phyloP scores from a whole-genome alignment of 163 green algal genomes.

The Scenedesmus sp. region DNA sequence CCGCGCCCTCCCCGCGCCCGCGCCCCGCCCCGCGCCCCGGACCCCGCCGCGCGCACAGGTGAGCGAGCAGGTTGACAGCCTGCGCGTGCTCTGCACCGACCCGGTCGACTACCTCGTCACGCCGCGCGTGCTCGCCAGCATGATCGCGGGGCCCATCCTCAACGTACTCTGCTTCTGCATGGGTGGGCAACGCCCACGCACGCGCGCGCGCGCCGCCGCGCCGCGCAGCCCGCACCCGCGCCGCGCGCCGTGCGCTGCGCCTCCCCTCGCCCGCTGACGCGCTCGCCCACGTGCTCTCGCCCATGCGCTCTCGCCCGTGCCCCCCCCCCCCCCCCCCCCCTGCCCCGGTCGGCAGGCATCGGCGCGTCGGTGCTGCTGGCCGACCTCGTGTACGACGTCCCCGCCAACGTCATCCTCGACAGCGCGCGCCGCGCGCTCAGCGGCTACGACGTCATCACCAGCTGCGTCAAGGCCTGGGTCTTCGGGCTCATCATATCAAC shows the following conservation, averaged over 20 bases:
- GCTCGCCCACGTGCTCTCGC: not conserved
- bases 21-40: too few relatives aligned
- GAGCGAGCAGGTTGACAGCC: constrained; percentile 97
- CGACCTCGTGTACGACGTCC: constrained; percentile 93
- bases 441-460: constrained; percentile 91
- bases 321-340: not conserved
- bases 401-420: constrained; percentile 97
- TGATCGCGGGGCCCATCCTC: constrained; percentile 93
- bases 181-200: constrained; percentile 73
- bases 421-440: constrained; percentile 79
- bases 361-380: constrained; percentile 90
- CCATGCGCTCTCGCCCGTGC: not conserved
- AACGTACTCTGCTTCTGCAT: constrained; percentile 97
- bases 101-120: constrained; percentile 98
- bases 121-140: constrained; percentile 93
- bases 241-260: not conserved
- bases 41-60: constrained; percentile 84
- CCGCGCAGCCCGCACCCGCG: not conserved
- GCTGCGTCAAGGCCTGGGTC: constrained; percentile 93
- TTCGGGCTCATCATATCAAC: constrained; percentile 95
- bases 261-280: not conserved
- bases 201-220: too few relatives aligned
- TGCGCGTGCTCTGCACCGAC: constrained; percentile 91
- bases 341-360: constrained; percentile 84
- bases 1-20: too few relatives aligned